A percentile compares a stretch with the other conserved stretches of the same genome.
Evolutionary conservation across 2,329 filamentous ascomycete genomes (phyloP).

Genomic region (Xylariaceae sp.): DNA sequence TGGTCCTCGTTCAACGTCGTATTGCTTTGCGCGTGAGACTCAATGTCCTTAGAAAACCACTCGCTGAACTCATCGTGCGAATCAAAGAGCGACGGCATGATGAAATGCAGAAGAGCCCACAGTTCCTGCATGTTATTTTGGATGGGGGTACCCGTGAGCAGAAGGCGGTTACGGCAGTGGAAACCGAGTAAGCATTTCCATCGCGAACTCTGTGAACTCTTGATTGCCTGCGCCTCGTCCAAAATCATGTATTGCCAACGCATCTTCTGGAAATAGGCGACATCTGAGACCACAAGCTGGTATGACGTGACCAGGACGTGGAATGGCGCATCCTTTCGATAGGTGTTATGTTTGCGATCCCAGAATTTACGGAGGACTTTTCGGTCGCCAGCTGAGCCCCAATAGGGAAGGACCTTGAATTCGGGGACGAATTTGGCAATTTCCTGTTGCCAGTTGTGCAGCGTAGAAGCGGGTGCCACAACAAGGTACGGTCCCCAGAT

Average conservation of each 20-base stretch:
- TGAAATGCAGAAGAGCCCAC: constrained; percentile 97
- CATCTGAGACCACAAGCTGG: constrained; percentile 92
- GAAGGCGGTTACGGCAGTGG: constrained; percentile 87
- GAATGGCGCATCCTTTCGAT: constrained; percentile 88
- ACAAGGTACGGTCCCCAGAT: constrained; percentile 98
- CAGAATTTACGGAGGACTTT: constrained; percentile 98
- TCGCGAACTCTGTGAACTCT: constrained; percentile 90
- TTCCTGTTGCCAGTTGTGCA: constrained; percentile 99
- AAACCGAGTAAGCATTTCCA: constrained; percentile 96
- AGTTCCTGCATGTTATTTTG: constrained; percentile 99
- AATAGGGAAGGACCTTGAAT: constrained; percentile 94
- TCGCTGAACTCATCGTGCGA: constrained; percentile 90
- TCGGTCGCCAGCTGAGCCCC: constrained; percentile 89
- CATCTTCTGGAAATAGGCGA: constrained; percentile 98
- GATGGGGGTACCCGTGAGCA: constrained; percentile 94
- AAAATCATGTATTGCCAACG: constrained; percentile 99
- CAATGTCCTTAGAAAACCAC: constrained; percentile 94
- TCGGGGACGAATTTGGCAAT: constrained; percentile 91
- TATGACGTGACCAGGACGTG: constrained; percentile 97
- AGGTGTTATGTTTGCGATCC: constrained; percentile 96
- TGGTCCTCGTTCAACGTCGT: constrained; percentile 99
- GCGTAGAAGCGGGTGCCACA: constrained; percentile 88
- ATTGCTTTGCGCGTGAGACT: constrained; percentile 97
- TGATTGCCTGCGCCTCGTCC: constrained; percentile 97
- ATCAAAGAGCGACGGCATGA: constrained; percentile 98